These are phyloP conservation scores for Xylariaceae sp. DNA, from an alignment of 2,329 filamentous ascomycete genomes.

Conservation along the genomic window DNA sequence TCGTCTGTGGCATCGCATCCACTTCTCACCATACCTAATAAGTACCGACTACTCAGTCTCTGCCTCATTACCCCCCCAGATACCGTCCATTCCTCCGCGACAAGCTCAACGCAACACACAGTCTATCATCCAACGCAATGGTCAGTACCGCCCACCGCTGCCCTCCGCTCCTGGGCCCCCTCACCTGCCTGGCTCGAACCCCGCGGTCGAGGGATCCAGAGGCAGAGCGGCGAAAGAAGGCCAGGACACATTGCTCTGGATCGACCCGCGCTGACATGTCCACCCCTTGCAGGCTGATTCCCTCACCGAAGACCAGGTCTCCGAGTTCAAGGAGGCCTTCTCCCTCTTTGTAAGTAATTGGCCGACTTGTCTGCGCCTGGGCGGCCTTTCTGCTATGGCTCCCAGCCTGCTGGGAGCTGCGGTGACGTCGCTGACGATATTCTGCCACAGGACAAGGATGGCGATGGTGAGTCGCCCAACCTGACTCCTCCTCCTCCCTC, in stretches of 20 bases:
- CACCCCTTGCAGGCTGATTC: slow-evolving; percentile 69
- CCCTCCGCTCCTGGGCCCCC: slow-evolving; percentile 10
- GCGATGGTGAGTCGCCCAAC: slow-evolving; percentile 66
- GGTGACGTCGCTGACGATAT: slow-evolving; percentile 18
- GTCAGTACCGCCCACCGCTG: slow-evolving; percentile 10
- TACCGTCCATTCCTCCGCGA: neutral
- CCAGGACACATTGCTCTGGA: slow-evolving; percentile 3
- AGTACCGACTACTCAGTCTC: slow-evolving; percentile 3
- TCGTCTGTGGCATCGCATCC: neutral
- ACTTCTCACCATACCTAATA: neutral
- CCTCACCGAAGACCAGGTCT: slow-evolving; percentile 99
- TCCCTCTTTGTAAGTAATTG: slow-evolving; percentile 88
- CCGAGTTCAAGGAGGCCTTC: slow-evolving; percentile 99
- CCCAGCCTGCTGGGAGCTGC: neutral
- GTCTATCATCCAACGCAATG: too few species aligned
- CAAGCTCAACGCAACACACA: too few species aligned
- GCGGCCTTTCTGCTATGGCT: neutral
- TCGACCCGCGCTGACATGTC: slow-evolving; percentile 15
- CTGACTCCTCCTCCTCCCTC: slow-evolving; percentile 1
- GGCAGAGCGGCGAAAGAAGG: slow-evolving; percentile 9
- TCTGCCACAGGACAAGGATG: slow-evolving; percentile 69
- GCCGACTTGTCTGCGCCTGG: neutral
- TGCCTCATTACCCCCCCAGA: neutral
- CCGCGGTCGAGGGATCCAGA: slow-evolving; percentile 17
- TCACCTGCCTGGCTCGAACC: slow-evolving; percentile 5